These are phyloP conservation scores for Pseudogymnoascus destructans DNA, from an alignment of 2,329 filamentous ascomycete genomes.

Conservation along the genomic window DNA sequence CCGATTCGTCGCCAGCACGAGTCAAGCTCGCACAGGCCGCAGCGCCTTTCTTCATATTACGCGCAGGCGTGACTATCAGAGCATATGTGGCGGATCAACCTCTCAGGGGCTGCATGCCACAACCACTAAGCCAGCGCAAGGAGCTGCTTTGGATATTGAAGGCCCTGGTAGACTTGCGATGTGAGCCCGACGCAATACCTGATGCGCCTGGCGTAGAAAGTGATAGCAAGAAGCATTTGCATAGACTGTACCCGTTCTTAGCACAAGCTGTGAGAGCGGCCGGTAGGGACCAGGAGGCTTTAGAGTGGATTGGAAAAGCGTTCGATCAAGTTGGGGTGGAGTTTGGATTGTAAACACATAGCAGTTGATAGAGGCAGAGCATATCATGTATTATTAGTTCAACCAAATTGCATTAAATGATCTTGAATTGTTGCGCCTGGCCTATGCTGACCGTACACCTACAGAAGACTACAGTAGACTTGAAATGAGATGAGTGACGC, in stretches of 20 bases:
- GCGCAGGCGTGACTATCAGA: conserved; percentile 67
- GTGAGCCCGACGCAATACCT: conserved; percentile 58
- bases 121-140: conserved; percentile 65
- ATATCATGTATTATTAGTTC: not conserved
- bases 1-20: conserved; percentile 28
- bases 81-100: conserved; percentile 86
- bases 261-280: conserved; percentile 49
- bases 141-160: conserved; percentile 64
- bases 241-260: conserved; percentile 68
- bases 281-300: conserved; percentile 47
- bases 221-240: conserved; percentile 58
- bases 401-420: not conserved
- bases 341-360: conserved; percentile 26
- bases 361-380: not conserved
- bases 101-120: conserved; percentile 75
- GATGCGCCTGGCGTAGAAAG: conserved; percentile 38
- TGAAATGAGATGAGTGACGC: conserved; percentile 6
- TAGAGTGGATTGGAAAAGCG: conserved; percentile 43
- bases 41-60: conserved; percentile 69
- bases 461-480: conserved; percentile 8
- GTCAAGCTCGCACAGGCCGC: conserved; percentile 54
- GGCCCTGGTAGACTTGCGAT: conserved; percentile 52
- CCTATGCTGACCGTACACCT: not conserved
- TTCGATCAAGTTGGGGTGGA: conserved; percentile 50
- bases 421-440: not conserved